Percentiles rank a stretch among this genome's conserved stretches.
phyloP scores from a whole-genome alignment of 306 rosid species.

The Elaeagnus macrophylla region DNA sequence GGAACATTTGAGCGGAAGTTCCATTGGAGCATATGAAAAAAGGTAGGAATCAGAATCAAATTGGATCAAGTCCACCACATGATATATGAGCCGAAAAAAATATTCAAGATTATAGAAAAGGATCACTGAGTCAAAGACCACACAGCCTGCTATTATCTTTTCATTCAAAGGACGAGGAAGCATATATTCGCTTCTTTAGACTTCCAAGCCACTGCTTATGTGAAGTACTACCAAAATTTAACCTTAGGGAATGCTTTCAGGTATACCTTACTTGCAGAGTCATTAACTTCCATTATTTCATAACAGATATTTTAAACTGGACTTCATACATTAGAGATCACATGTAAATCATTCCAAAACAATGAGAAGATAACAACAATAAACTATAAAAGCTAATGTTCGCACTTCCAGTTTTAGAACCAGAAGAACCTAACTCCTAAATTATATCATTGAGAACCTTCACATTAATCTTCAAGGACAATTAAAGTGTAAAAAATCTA shows the following conservation, averaged over 20 bases:
- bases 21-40: neutral
- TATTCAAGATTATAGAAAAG: neutral
- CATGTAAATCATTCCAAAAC: conserved; percentile 5
- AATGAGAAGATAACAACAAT: conserved; percentile 1
- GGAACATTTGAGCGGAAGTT: neutral
- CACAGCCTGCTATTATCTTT: neutral
- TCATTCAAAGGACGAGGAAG: neutral
- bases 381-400: neutral
- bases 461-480: conserved; percentile 2
- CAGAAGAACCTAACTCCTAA: neutral
- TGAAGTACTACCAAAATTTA: neutral
- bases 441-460: neutral
- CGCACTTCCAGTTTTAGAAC: neutral
- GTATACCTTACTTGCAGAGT: conserved; percentile 9
- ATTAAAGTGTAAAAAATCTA: neutral
- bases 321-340: conserved; percentile 7
- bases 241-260: neutral
- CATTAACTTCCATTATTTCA: conserved; percentile 2
- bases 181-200: neutral
- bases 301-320: neutral
- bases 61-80: too few relatives aligned
- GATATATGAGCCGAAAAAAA: neutral
- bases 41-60: too few relatives aligned
- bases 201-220: conserved; percentile 1
- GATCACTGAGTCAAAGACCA: neutral